Percentiles rank a stretch among this genome's conserved stretches.
These are phyloP conservation scores for Beauveria asiatica DNA, from an alignment of 2,329 filamentous ascomycete genomes.

Conservation along the genomic window DNA sequence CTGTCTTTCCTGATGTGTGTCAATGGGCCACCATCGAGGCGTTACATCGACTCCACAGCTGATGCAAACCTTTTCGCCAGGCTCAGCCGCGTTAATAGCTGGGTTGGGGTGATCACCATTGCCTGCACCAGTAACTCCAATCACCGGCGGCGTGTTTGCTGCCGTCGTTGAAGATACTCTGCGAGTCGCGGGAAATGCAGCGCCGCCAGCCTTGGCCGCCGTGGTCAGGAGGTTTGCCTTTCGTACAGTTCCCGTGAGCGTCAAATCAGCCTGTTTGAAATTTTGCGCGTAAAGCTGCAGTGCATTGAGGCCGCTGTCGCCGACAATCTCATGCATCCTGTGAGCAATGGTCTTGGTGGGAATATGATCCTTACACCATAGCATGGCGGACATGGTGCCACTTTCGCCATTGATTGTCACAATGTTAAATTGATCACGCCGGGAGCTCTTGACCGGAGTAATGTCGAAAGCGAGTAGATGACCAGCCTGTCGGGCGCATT, in stretches of 20 bases:
- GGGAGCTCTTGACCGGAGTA: constrained; percentile 78
- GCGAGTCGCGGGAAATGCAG: constrained; percentile 27
- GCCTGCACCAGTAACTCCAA: neutral
- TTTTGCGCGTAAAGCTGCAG: constrained; percentile 80
- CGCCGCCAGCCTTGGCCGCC: constrained; percentile 45
- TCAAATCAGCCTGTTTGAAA: constrained; percentile 90
- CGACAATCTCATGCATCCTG: constrained; percentile 66
- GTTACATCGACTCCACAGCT: constrained; percentile 63
- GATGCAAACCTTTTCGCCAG: constrained; percentile 48
- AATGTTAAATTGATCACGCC: constrained; percentile 70
- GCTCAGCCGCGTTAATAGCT: constrained; percentile 23
- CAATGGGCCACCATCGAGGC: constrained; percentile 63
- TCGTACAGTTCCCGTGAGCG: constrained; percentile 82
- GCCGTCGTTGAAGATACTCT: constrained; percentile 50
- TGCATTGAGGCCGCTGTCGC: constrained; percentile 64
- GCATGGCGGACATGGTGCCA: constrained; percentile 72
- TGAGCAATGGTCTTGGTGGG: constrained; percentile 65
- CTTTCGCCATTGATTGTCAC: constrained; percentile 74
- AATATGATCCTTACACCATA: constrained; percentile 91
- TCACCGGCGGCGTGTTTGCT: constrained; percentile 15
- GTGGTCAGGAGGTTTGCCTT: constrained; percentile 74
- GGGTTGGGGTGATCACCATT: constrained; percentile 21
- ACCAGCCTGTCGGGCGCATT: constrained; percentile 77
- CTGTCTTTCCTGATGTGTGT: constrained; percentile 41
- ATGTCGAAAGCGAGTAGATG: constrained; percentile 87